A percentile compares a stretch with the other conserved stretches of the same genome.
These are phyloP conservation scores for Sordariomycetes sp. DNA, from an alignment of 2,329 filamentous ascomycete genomes.

Conservation along the genomic window DNA sequence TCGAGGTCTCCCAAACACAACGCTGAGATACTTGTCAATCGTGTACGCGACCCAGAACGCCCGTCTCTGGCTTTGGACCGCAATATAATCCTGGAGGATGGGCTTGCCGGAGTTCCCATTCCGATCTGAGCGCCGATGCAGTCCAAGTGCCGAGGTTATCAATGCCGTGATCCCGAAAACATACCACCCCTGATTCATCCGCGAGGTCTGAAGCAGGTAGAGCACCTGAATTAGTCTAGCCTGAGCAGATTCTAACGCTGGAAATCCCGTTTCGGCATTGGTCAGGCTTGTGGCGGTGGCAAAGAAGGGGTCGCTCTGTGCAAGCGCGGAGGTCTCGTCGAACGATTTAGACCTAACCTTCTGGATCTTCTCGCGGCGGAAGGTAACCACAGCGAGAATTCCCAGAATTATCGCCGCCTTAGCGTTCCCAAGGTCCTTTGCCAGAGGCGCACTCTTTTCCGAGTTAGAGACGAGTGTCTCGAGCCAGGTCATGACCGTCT, in stretches of 20 bases:
- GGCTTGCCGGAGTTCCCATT: background rate
- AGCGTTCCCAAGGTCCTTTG: slow-evolving; percentile 26
- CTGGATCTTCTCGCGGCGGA: slow-evolving; percentile 29
- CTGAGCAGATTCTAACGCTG: slow-evolving; percentile 45
- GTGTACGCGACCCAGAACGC: slow-evolving; percentile 54
- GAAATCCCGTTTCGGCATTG: slow-evolving; percentile 38
- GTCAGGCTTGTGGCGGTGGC: slow-evolving; percentile 27
- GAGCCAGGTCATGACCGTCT: slow-evolving; percentile 38
- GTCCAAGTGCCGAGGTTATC: slow-evolving; percentile 33
- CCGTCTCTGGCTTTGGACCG: slow-evolving; percentile 40
- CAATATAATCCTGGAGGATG: slow-evolving; percentile 20
- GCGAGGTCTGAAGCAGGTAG: slow-evolving; percentile 46
- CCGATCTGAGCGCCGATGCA: slow-evolving; percentile 13
- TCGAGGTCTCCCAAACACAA: slow-evolving; percentile 50
- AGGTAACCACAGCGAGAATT: slow-evolving; percentile 33
- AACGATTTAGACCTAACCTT: background rate
- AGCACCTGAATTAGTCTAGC: slow-evolving; percentile 45
- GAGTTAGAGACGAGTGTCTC: slow-evolving; percentile 25
- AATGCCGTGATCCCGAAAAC: slow-evolving; percentile 46
- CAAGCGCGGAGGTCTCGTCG: background rate
- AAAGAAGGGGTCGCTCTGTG: slow-evolving; percentile 25
- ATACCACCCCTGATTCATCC: slow-evolving; percentile 53
- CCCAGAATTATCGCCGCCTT: slow-evolving; percentile 35
- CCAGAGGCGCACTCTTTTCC: slow-evolving; percentile 22
- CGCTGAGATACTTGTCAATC: slow-evolving; percentile 51